Percentiles rank a stretch among this genome's conserved stretches.
Conservation (phyloP, 495 filamentous ascomycete species). For the Daldinia vernicosa region DNA sequence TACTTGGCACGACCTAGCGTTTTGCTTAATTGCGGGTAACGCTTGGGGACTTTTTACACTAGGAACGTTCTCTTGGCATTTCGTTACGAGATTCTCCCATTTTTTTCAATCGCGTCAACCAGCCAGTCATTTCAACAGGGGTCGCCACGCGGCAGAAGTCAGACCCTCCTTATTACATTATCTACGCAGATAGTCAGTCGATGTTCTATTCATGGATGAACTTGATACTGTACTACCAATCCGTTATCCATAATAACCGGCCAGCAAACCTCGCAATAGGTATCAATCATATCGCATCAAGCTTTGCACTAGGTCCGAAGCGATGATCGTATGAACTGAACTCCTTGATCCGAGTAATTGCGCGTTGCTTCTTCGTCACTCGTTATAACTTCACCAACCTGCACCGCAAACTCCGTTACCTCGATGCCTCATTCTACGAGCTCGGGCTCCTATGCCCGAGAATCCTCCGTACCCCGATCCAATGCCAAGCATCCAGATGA, state of each 20-base stretch:
- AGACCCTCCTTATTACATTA: slow-evolving; percentile 30
- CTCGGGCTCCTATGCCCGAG: slow-evolving; percentile 43
- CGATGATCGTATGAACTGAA: slow-evolving; percentile 39
- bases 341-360: slow-evolving; percentile 27
- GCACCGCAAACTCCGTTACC: slow-evolving; percentile 33
- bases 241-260: slow-evolving; percentile 25
- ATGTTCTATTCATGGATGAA: slow-evolving; percentile 28
- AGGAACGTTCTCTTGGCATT: slow-evolving; percentile 18
- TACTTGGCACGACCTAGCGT: background rate
- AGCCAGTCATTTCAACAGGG: slow-evolving; percentile 43
- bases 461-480: slow-evolving; percentile 45
- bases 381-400: slow-evolving; percentile 40
- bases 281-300: slow-evolving; percentile 7
- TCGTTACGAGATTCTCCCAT: slow-evolving; percentile 28
- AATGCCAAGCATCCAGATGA: slow-evolving; percentile 47
- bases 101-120: slow-evolving; percentile 41
- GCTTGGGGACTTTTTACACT: background rate
- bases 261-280: slow-evolving; percentile 15
- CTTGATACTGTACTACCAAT: slow-evolving; percentile 27
- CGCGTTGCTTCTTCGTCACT: slow-evolving; percentile 40
- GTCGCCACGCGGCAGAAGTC: slow-evolving; percentile 43
- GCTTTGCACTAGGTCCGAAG: slow-evolving; percentile 21
- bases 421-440: slow-evolving; percentile 55
- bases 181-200: slow-evolving; percentile 11
- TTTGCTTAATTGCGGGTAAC: background rate